Evolutionary conservation across 768 basidiomycete species (phyloP), one percentile per base, ranked within the genome.

Genomic region (Lactifluus subvellereus): DNA sequence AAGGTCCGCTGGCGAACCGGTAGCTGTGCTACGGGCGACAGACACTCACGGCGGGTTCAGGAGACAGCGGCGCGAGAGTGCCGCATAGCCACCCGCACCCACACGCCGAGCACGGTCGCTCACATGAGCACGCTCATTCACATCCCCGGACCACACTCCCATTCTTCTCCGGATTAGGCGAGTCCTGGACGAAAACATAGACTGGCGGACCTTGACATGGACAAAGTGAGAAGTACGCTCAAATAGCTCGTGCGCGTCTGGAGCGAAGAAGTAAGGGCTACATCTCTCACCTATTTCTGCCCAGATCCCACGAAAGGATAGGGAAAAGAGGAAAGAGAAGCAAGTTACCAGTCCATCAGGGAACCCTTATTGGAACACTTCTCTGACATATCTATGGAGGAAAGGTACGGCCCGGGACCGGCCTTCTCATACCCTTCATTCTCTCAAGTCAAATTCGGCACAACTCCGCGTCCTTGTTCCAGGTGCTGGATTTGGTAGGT

Each of bases 221-320:
- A 97, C 71, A 95, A 96, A 71, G 77, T 98, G 47, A 77, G 94
- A 61, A 94, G 92, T 70, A 96, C 94, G 0, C 74, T 98, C 43
- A 92, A 96, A 70, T 94, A 96, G 69, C 88, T 96, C 56, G 94
- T 94, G 10, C 81, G 94, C 13, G 94, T 98, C 71, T 98, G 95
- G 94, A 91, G 89, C 63, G 81, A 79, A 66, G 88, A 92, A 78
- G 91, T 93, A 47, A 49, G 75, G 68, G 16, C n/a, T 1, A 11
- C 32, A 33, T 27, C 30, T 8, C 40, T 45, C 20, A 20, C 37
- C 22, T 49, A 37, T 38, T 37, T 38, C 32, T 35, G 16, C 35
- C 54, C 42, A 20, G n/a, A 10, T 54, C 38, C 55, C 22, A 50
- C 49, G 32, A 16, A 47, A 1, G n/a, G 54, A 4, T 66, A 94